Evolutionary conservation across 805 yeast genomes (phyloP).

Genomic region (Ogataea thermomethanolica): DNA sequence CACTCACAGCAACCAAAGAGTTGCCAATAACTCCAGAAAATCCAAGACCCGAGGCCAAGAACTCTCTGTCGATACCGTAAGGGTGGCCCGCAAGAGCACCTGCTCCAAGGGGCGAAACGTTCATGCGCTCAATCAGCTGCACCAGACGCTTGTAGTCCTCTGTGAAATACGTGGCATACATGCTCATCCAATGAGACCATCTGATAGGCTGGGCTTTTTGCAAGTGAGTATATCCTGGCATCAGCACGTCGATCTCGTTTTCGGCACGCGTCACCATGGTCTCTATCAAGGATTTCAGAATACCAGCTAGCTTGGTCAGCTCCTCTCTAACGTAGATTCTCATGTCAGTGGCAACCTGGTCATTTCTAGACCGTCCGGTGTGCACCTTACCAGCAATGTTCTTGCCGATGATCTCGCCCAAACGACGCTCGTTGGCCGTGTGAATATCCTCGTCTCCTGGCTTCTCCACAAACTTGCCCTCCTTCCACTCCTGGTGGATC

Average conservation of each 20-base stretch:
- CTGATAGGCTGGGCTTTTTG: conserved; percentile 99
- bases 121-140: conserved; percentile 78
- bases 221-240: conserved; percentile 99
- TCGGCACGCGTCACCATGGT: conserved; percentile 74
- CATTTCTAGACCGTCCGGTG: conserved; percentile 98
- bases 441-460: conserved; percentile 97
- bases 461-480: conserved; percentile 62
- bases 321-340: conserved; percentile 86
- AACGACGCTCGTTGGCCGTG: conserved; percentile 96
- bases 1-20: conserved; percentile 94
- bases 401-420: conserved; percentile 94
- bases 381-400: conserved; percentile 96
- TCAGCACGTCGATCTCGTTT: conserved; percentile 81
- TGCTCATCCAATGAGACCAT: conserved; percentile 97
- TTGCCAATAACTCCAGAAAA: conserved; percentile 89
- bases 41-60: conserved; percentile 72
- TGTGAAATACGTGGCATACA: conserved; percentile 91
- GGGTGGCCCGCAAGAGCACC: conserved; percentile 99
- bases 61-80: conserved; percentile 96
- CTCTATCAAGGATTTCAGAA: conserved; percentile 59
- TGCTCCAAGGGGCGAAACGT: conserved; percentile 88
- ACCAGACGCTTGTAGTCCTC: conserved; percentile 84
- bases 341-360: conserved; percentile 99
- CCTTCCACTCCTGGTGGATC: conserved; percentile 81
- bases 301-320: conserved; percentile 54